These are phyloP conservation scores for Syncephalastrum contaminatum DNA, from an alignment of 371 early-diverging fungal genomes.

Conservation along the genomic window DNA sequence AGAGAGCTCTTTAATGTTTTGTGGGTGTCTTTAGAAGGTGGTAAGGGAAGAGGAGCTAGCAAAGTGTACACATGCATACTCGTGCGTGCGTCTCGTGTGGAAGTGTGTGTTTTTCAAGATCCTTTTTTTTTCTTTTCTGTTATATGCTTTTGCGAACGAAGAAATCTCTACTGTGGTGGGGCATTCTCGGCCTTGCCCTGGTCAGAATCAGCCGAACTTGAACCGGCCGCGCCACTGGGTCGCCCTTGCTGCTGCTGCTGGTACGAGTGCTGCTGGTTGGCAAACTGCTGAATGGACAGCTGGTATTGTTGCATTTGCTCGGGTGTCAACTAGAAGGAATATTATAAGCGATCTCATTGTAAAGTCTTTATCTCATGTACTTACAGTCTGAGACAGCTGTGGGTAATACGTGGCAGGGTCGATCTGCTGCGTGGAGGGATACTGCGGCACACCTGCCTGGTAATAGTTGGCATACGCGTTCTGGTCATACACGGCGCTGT, in stretches of 20 bases:
- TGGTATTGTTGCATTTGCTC: constrained; percentile 43
- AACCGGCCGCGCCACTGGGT: background rate
- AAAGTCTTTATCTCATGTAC: background rate
- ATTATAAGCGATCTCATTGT: background rate
- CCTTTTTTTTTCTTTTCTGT: too few relatives aligned
- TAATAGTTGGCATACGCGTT: constrained; percentile 26
- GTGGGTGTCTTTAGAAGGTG: background rate
- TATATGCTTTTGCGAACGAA: too few relatives aligned
- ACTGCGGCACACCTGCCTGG: constrained; percentile 24
- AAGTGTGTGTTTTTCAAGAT: too few relatives aligned
- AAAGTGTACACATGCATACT: too few relatives aligned
- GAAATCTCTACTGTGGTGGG: too few relatives aligned
- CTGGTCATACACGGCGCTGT: constrained; percentile 26
- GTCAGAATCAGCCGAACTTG: too few relatives aligned
- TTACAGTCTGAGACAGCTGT: constrained; percentile 14
- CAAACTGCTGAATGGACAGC: constrained; percentile 6
- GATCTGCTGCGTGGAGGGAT: constrained; percentile 18
- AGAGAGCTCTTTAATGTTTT: constrained; percentile 2
- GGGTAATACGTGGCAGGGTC: constrained; percentile 17
- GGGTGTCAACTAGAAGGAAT: constrained; percentile 26
- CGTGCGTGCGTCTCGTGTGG: too few relatives aligned
- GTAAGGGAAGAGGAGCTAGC: background rate
- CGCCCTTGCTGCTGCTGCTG: background rate
- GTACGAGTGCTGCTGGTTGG: background rate
- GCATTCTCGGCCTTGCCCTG: too few relatives aligned